These are phyloP conservation scores for Aspergillus felis DNA, from an alignment of 2,329 filamentous ascomycete genomes.

Conservation along the genomic window DNA sequence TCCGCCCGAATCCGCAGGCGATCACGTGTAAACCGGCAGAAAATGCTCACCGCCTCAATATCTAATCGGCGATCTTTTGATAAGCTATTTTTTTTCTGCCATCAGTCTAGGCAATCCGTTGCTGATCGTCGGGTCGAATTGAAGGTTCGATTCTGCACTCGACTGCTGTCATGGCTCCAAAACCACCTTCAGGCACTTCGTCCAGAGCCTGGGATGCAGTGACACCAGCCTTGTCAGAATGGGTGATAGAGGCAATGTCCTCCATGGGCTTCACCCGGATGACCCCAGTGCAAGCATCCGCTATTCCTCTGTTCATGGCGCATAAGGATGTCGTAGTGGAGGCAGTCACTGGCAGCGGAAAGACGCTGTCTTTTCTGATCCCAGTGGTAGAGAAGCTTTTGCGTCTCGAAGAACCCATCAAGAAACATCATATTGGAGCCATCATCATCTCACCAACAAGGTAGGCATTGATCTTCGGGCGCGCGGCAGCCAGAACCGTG, in stretches of 20 bases:
- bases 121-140: neutral
- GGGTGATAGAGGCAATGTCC: conserved; percentile 78
- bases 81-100: conserved; percentile 24
- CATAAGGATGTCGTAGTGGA: conserved; percentile 93
- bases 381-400: conserved; percentile 79
- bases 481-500: neutral
- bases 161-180: conserved; percentile 26
- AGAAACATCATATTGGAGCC: conserved; percentile 83
- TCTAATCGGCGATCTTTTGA: conserved; percentile 27
- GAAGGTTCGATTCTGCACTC: conserved; percentile 1
- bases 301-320: conserved; percentile 80
- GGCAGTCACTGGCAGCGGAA: conserved; percentile 86
- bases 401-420: conserved; percentile 73
- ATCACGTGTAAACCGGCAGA: conserved; percentile 18
- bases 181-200: conserved; percentile 43
- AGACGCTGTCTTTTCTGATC: conserved; percentile 81
- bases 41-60: conserved; percentile 25
- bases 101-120: conserved; percentile 1
- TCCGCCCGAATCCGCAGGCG: conserved; percentile 13
- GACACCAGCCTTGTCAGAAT: conserved; percentile 69
- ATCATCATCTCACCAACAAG: conserved; percentile 87
- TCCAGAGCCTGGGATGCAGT: conserved; percentile 64
- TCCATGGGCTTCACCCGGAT: conserved; percentile 83
- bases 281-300: conserved; percentile 92
- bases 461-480: conserved; percentile 23